Evolutionary conservation across 768 basidiomycete species (phyloP), one percentile per base, ranked within the genome.

Genomic region (Daedaleopsis sinensis): DNA sequence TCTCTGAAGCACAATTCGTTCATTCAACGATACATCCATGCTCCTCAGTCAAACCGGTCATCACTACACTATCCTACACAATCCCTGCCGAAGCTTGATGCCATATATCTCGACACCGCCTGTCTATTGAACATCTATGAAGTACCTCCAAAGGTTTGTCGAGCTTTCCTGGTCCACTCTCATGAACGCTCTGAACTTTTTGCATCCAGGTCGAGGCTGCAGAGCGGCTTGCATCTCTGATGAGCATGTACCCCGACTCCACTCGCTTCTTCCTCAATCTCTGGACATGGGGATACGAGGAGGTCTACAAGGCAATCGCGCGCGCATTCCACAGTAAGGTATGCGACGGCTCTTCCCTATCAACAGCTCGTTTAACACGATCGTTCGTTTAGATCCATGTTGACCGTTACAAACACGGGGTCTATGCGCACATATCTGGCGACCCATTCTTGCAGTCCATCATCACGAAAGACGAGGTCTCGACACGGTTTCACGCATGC

Each of bases 251-350:
- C 58, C 89, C 94, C 0, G 62, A 77, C 0, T 76, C 80, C 5
- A 88, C 88, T 0, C 79, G 85, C 57, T 97, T 98, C 76, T 98
- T 91, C 76, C 79, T 99, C 59, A 96, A 97, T 69, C 71, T 84
- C 0, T 99, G 96, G 96, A 96, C 96, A 0, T 96, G 91, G 89
- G 96, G 96, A 0, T 98, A 97, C 71, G 96, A 99, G 73, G 93
- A 95, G 58, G 77, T 96, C 15, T 77, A 97, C 32, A 92, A 93
- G 68, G 91, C 81, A 0, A 76, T 98, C 9, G 82, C 90, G 2
- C 75, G 79, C 2, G 77, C 79, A 0, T 98, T 96, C 67, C 79
- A 83, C 37, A 77, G 80, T 55, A 80, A 83, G 76, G 91, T 90
- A 65, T 23, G 72, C 68, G 12, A 37, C 11, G n/a, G 15, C 4